A percentile compares a stretch with the other conserved stretches of the same genome.
These are phyloP conservation scores for Selaginella moellendorffii DNA, from an alignment of 75 land plant genomes.

Conservation along the genomic window DNA sequence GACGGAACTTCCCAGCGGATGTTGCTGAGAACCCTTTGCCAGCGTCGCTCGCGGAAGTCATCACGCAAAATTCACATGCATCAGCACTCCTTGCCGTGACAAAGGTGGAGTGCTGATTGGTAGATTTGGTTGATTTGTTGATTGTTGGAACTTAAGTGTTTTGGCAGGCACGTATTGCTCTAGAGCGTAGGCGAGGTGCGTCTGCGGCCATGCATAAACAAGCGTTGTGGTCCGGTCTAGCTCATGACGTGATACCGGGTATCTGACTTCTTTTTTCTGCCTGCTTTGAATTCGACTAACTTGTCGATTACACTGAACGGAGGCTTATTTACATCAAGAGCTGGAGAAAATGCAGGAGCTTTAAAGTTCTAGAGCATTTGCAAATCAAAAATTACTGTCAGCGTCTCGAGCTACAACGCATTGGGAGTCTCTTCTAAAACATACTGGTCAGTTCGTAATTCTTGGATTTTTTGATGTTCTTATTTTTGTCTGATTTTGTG, in stretches of 20 bases:
- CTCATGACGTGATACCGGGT: conserved; percentile 49
- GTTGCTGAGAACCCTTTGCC: not conserved
- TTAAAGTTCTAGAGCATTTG: conserved; percentile 40
- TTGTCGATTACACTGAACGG: too few relatives aligned
- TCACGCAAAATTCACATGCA: not conserved
- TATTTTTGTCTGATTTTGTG: too few relatives aligned
- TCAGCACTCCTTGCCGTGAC: not conserved
- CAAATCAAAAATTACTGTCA: conserved; percentile 44
- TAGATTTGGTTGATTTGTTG: not conserved
- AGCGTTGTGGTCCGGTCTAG: not conserved
- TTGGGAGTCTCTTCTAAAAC: conserved; percentile 80
- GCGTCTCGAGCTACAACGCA: conserved; percentile 71
- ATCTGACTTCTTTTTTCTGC: not conserved
- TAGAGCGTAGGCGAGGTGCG: not conserved
- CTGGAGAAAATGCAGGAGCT: conserved; percentile 79
- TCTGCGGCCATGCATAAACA: not conserved
- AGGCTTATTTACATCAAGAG: conserved; percentile 98
- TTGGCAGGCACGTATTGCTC: not conserved
- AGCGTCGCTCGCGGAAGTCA: not conserved
- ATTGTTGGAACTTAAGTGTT: not conserved
- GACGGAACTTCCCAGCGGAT: not conserved
- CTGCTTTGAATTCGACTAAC: not conserved
- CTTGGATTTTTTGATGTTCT: too few relatives aligned
- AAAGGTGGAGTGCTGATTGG: not conserved
- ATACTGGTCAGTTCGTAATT: conserved; percentile 56